Base-by-base conservation (phyloP, 2,329 filamentous ascomycete genomes). In the Trichoderma semiorbis region DNA sequence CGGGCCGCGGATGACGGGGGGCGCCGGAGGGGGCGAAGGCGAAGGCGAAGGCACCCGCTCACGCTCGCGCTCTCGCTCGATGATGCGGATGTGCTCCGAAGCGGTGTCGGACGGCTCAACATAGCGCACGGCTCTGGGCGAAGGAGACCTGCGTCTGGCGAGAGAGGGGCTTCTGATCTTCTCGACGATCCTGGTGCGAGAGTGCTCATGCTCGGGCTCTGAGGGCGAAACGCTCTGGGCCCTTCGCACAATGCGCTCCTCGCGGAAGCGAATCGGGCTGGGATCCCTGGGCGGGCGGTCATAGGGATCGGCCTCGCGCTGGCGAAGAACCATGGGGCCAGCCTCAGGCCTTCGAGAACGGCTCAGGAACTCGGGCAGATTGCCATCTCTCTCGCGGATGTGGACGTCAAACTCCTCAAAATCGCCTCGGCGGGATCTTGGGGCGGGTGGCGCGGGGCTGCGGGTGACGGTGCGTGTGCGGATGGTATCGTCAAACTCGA, bases 1-100 rank as follows among this genome's bases (percentile, higher is more conserved):
- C 39, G 94, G 94, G 24, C 91, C 90, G 55, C 90, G 88, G 76
- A 96, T 91, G 58, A 92, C 86, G 74, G 87, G 87, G 34, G 89
- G 90, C 58, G 88, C 88, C n/a, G 87, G 85, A 10, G 87, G 86
- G 14, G 86, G 85, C 5, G 89, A 88, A 24, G 88, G 86, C 12
- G 86, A 86, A 24, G 86, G 84, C 10, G 84, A 83, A 4, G 84
- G 83, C 26, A 72, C 73, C 66, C 79, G 79, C 74, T 86, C 83
- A 65, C 79, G 79, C 74, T 86, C 83, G 68, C 79, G 79, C 74
- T 86, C 83, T 67, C 81, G 81, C 75, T 87, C 83, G 53, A 88
- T 77, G 73, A 89, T 87, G 69, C 84, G 81, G 57, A 87, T 87
- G 39, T 82, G 81, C 69, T 88, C 85, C 10, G 85, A 82, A 5